Conservation (phyloP, 1,139 yeast genomes). For the Yamadazyma mexicana region DNA sequence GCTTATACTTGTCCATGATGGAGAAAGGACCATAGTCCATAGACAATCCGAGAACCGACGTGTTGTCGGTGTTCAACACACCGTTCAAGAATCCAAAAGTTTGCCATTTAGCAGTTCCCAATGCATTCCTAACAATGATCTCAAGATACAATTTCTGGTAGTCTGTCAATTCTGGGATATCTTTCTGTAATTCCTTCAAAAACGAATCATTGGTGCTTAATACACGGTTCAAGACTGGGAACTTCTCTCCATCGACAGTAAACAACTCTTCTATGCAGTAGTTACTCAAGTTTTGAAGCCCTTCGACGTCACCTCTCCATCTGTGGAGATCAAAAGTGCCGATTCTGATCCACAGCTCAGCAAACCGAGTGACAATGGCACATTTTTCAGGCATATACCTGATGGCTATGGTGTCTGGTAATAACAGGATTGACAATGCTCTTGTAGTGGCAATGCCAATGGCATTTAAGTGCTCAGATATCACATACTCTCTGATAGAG, state of each 20-base stretch:
- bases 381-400: constrained; percentile 75
- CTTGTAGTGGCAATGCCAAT: constrained; percentile 87
- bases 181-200: constrained; percentile 15
- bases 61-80: constrained; percentile 91
- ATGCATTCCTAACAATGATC: constrained; percentile 70
- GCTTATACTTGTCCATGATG: constrained; percentile 81
- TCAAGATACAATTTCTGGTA: constrained; percentile 76
- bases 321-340: constrained; percentile 90
- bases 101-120: constrained; percentile 83
- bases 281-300: constrained; percentile 63
- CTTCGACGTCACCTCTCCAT: constrained; percentile 67
- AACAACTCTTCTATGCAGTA: constrained; percentile 72
- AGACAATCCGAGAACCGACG: constrained; percentile 81
- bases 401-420: constrained; percentile 78
- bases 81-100: constrained; percentile 92
- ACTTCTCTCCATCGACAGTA: constrained; percentile 30
- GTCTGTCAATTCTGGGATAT: constrained; percentile 37
- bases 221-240: constrained; percentile 33
- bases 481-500: constrained; percentile 82
- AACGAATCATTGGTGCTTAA: constrained; percentile 20
- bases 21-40: constrained; percentile 96
- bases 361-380: constrained; percentile 82
- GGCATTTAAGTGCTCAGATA: constrained; percentile 78
- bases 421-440: constrained; percentile 68
- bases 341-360: constrained; percentile 82